Conservation (phyloP, 192 early-diverging fungal genomes). For the Piromyces finnis region DNA sequence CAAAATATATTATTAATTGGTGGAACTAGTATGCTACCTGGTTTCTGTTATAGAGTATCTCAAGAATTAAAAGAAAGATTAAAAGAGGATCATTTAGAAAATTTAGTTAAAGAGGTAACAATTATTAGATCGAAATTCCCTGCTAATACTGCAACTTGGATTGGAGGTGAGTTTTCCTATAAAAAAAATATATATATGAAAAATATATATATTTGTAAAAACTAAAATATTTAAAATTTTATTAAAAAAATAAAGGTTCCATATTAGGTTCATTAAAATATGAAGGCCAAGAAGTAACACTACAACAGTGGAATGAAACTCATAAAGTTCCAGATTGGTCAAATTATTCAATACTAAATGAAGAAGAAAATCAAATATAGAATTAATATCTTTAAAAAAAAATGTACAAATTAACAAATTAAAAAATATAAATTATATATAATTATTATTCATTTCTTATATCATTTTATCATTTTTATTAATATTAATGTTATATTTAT, state of each 20-base stretch:
- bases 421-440: too few species aligned
- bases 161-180: not conserved
- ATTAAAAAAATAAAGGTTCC: not conserved
- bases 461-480: too few species aligned
- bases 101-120: not conserved
- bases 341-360: not conserved
- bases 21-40: slow-evolving; percentile 56
- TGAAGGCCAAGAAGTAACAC: not conserved
- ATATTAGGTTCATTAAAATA: not conserved
- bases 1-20: slow-evolving; percentile 53
- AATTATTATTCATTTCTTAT: too few species aligned
- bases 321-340: not conserved
- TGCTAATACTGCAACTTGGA: not conserved
- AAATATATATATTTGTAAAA: too few species aligned
- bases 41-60: slow-evolving; percentile 16
- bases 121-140: not conserved
- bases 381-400: too few species aligned
- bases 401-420: too few species aligned
- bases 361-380: not conserved
- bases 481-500: too few species aligned
- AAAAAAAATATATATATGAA: too few species aligned
- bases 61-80: not conserved
- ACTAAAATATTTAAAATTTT: not conserved
- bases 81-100: not conserved
- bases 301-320: not conserved